phyloP scores from a whole-genome alignment of 345 rosid species.

The Moringa oleifera region DNA sequence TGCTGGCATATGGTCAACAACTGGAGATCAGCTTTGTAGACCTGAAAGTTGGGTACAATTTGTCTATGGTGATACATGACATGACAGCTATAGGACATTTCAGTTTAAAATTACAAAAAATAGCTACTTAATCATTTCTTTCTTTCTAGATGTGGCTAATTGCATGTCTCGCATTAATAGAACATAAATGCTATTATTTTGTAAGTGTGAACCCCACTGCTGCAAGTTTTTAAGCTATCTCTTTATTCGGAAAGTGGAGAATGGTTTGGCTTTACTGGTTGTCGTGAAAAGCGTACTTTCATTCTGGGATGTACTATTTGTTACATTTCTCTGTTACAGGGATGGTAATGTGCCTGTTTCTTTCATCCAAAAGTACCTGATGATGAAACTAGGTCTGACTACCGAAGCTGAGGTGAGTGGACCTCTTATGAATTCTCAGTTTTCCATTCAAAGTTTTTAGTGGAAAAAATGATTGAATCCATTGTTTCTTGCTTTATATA shows the following conservation, averaged over 20 bases:
- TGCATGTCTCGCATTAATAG: background rate
- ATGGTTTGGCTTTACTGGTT: background rate
- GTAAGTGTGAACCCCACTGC: background rate
- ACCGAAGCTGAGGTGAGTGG: conserved; percentile 68
- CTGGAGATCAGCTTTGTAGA: no score
- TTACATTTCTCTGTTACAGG: conserved; percentile 41
- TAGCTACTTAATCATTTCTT: background rate
- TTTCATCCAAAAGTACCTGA: conserved; percentile 75
- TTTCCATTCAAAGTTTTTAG: background rate
- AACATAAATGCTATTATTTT: no score
- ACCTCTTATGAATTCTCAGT: conserved; percentile 16
- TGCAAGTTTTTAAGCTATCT: background rate
- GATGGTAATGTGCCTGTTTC: conserved; percentile 76
- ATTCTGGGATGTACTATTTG: conserved; percentile 1
- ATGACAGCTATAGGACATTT: background rate
- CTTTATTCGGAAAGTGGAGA: background rate
- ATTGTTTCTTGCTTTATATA: background rate
- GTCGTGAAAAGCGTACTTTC: background rate
- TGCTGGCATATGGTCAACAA: no score
- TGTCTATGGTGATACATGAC: background rate
- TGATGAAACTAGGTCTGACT: conserved; percentile 62
- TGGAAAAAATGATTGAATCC: background rate
- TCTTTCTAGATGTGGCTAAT: background rate
- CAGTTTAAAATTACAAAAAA: background rate
- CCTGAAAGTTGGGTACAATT: no score